These are phyloP conservation scores for Exophiala sideris DNA, from an alignment of 2,329 filamentous ascomycete species.

Conservation along the genomic window DNA sequence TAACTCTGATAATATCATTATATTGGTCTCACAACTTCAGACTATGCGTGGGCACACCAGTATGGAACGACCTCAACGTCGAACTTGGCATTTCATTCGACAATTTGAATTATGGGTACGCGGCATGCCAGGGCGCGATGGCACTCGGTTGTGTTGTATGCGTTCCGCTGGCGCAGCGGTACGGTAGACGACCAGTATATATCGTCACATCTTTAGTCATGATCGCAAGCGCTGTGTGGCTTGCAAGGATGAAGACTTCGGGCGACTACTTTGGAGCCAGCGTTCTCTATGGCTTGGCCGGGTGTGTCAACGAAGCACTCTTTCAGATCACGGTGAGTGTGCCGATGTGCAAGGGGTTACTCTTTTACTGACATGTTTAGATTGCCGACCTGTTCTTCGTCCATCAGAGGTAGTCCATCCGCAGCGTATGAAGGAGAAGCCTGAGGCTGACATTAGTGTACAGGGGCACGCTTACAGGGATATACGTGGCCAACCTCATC, in stretches of 20 bases:
- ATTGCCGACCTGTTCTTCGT: slow-evolving; percentile 51
- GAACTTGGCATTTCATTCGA: slow-evolving; percentile 41
- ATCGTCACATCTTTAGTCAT: slow-evolving; percentile 38
- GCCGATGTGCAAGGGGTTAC: not conserved
- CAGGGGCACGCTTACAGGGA: slow-evolving; percentile 49
- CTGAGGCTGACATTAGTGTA: too few species aligned
- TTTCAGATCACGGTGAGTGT: slow-evolving; percentile 40
- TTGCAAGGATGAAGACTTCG: slow-evolving; percentile 38
- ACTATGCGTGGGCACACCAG: slow-evolving; percentile 37
- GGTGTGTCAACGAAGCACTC: slow-evolving; percentile 41
- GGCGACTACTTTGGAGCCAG: slow-evolving; percentile 43
- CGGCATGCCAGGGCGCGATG: slow-evolving; percentile 39
- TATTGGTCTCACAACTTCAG: not conserved
- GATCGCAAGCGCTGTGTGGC: slow-evolving; percentile 39
- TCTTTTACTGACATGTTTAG: slow-evolving; percentile 18
- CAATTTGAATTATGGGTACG: slow-evolving; percentile 42
- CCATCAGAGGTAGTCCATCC: slow-evolving; percentile 34
- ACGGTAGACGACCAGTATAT: slow-evolving; percentile 42
- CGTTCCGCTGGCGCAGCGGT: slow-evolving; percentile 43
- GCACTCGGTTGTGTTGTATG: slow-evolving; percentile 40
- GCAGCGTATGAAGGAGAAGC: too few species aligned
- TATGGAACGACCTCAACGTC: slow-evolving; percentile 40
- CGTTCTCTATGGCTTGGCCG: slow-evolving; percentile 40
- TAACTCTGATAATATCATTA: not conserved
- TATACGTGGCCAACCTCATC: slow-evolving; percentile 45